These are phyloP conservation scores for Nymphaea thermarum DNA, from an alignment of 164 flowering plant genomes.

Conservation along the genomic window DNA sequence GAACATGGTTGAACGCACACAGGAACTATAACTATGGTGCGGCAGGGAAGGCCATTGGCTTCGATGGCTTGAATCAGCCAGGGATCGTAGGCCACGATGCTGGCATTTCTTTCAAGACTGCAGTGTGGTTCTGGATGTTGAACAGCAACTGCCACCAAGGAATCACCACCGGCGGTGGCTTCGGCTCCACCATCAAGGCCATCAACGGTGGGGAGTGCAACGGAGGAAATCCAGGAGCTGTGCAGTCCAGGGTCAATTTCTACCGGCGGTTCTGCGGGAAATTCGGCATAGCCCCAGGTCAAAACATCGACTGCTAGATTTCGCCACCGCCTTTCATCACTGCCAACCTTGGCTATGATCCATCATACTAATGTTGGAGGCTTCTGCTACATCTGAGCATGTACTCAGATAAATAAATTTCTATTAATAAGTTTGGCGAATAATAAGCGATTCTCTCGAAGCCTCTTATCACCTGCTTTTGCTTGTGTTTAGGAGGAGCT, in stretches of 20 bases:
- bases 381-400: too few species aligned
- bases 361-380: too few species aligned
- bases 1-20: not conserved
- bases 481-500: too few species aligned
- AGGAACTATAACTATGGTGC: slow-evolving; percentile 6
- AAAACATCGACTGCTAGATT: slow-evolving; percentile 1
- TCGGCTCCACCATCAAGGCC: slow-evolving; percentile 5
- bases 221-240: not conserved
- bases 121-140: slow-evolving; percentile 24
- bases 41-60: slow-evolving; percentile 9
- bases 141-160: not conserved
- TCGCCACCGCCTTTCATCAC: too few species aligned
- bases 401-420: too few species aligned
- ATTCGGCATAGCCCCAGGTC: slow-evolving; percentile 1
- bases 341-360: too few species aligned
- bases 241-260: not conserved
- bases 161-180: not conserved
- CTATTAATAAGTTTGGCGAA: too few species aligned
- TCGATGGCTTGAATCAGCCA: slow-evolving; percentile 10
- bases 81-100: slow-evolving; percentile 12
- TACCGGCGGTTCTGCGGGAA: not conserved
- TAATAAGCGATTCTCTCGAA: too few species aligned
- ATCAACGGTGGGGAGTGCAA: slow-evolving; percentile 4
- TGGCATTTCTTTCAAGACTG: slow-evolving; percentile 12
- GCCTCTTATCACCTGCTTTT: too few species aligned